Evolutionary conservation across 352 stramenopile genomes (phyloP), one percentile per base, ranked within the genome.

Genomic region (Pythium diclinum): DNA sequence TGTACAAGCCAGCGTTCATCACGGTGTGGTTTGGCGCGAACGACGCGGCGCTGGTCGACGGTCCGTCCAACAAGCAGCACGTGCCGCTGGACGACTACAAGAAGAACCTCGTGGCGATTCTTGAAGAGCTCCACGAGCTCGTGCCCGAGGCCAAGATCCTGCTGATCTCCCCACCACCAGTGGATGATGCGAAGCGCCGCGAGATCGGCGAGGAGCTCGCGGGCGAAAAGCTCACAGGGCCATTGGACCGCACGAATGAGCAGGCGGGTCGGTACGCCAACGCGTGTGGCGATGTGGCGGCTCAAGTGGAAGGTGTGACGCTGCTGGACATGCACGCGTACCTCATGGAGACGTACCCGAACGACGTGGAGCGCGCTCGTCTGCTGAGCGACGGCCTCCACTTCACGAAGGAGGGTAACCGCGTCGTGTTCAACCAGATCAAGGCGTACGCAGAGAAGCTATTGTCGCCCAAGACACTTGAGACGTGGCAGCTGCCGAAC

Each of bases 1-100:
- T 58, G 14, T 33, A 71, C 19, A 34, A 28, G 48, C 71, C 77
- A 3, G 21, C 57, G 2, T 36, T 85, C n/a, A 66, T 85, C 58
- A 80, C 74, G 34, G 42, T 89, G 13, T 87, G 75, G 74, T 60
- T 87, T 17, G 81, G 78, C 3, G 73, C 77, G 23, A 89, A 89
- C 44, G 80, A 89, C 47, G 75, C 80, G 0, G 77, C 77, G n/a
- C 59, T 87, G 11, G 53, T 34, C 1, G 67, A 61, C 13, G 79
- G 79, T 1, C 64, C 56, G 30, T 61, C 71, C 49, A 66, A 68
- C 28, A 30, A 54, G n/a, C 77, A 86, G 54, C 81, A 78, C 58
- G 75, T 91, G 21, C 78, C 78, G 0, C 28, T 87, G 2, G 63
- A 78, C 11, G 63, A 83, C 46, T 88, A 83, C 62, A 51, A 59